These are phyloP conservation scores for Picocystis sp. DNA, from an alignment of 163 green algal species.

Conservation along the genomic window DNA sequence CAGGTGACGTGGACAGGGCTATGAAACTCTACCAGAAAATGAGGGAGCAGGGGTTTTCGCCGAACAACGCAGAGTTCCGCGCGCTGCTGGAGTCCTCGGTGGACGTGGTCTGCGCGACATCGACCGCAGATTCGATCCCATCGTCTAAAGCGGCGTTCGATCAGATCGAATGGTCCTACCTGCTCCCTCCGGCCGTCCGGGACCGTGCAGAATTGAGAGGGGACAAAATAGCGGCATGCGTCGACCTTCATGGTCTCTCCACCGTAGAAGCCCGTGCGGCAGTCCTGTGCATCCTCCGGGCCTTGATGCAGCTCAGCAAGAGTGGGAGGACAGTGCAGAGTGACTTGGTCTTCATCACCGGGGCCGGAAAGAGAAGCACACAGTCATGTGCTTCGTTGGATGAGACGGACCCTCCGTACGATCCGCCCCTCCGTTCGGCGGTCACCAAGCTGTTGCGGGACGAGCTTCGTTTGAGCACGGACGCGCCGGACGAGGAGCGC, in stretches of 20 bases:
- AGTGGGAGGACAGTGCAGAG: no score
- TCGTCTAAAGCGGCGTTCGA: constrained; percentile 6
- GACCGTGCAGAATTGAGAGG: no score
- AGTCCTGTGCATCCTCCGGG: constrained; percentile 23
- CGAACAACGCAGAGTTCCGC: constrained; percentile 21
- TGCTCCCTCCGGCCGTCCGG: neutral
- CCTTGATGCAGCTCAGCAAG: constrained; percentile 9
- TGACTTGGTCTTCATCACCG: no score
- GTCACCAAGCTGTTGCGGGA: no score
- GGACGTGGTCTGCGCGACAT: neutral
- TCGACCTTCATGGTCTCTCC: constrained; percentile 28
- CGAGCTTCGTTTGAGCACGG: no score
- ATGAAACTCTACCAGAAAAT: constrained; percentile 21
- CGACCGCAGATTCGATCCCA: no score
- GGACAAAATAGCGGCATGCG: no score
- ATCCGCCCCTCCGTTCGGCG: no score
- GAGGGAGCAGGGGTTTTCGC: constrained; percentile 5
- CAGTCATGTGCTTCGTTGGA: no score
- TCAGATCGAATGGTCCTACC: neutral
- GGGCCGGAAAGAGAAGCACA: no score
- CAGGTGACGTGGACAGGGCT: constrained; percentile 14
- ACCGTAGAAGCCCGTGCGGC: constrained; percentile 23
- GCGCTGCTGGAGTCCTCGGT: constrained; percentile 17
- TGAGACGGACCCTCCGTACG: no score
- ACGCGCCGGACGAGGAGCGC: no score